phyloP scores from a whole-genome alignment of 345 rosid genomes.

The Cardamine chenopodiifolia region DNA sequence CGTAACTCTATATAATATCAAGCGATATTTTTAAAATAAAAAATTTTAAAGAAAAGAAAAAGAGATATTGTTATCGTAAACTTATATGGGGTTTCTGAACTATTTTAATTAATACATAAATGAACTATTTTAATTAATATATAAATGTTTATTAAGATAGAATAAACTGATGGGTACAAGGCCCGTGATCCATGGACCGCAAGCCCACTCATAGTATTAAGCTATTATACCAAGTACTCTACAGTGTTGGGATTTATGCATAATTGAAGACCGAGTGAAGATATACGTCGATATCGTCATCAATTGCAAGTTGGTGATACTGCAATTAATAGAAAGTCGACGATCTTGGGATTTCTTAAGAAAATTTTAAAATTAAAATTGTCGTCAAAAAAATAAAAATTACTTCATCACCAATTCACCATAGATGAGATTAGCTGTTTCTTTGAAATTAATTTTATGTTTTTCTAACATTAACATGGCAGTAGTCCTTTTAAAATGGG shows the following conservation, averaged over 20 bases:
- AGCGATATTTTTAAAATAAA: background rate
- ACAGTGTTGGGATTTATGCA: background rate
- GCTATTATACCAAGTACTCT: too few relatives aligned
- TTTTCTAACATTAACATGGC: too few relatives aligned
- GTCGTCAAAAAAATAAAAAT: too few relatives aligned
- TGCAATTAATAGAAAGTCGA: background rate
- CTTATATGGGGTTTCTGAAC: background rate
- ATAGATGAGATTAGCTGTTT: too few relatives aligned
- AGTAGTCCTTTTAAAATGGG: too few relatives aligned
- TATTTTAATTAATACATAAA: too few relatives aligned
- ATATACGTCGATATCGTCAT: background rate
- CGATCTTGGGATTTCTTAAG: too few relatives aligned
- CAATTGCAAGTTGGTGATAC: background rate
- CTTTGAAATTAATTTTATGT: too few relatives aligned
- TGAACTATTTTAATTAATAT: too few relatives aligned
- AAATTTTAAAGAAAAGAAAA: background rate
- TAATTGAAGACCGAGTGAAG: background rate
- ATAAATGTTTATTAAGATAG: too few relatives aligned
- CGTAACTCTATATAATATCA: background rate
- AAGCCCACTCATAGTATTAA: constrained; percentile 2
- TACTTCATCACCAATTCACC: too few relatives aligned
- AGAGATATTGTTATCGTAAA: background rate
- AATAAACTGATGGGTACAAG: background rate
- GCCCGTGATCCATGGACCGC: background rate
- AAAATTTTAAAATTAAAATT: too few relatives aligned